phyloP scores from a whole-genome alignment of 139 green algal genomes.

The Chlorella ohadii region DNA sequence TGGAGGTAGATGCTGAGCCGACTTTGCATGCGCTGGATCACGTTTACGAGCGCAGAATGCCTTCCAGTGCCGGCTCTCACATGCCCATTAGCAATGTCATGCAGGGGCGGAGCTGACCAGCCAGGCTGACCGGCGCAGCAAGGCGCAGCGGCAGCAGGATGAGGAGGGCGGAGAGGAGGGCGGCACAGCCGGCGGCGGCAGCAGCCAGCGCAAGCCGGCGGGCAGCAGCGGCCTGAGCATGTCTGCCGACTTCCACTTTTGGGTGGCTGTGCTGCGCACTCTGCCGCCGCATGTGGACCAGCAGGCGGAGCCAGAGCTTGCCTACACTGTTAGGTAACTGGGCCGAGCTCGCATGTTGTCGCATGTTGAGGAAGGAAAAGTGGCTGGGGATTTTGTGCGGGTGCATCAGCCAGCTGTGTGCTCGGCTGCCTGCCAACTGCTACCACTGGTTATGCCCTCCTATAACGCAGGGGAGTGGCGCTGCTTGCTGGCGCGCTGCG shows the following conservation, averaged over 20 bases:
- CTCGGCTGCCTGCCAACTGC: too few species aligned
- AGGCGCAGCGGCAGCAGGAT: not conserved
- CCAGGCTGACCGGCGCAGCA: not conserved
- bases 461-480: constrained; percentile 1
- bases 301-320: not conserved
- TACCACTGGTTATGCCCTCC: not conserved
- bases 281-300: constrained; percentile 6
- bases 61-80: too few species aligned
- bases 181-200: too few species aligned
- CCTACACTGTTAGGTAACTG: not conserved
- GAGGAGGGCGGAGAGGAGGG: not conserved
- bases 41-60: too few species aligned
- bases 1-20: too few species aligned
- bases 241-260: constrained; percentile 43
- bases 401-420: too few species aligned
- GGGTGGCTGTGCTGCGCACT: constrained; percentile 15
- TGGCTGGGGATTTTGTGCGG: too few species aligned
- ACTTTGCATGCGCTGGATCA: too few species aligned
- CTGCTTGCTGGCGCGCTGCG: constrained; percentile 13
- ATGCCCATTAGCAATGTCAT: not conserved
- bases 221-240: not conserved
- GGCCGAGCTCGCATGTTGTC: not conserved
- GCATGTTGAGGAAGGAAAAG: too few species aligned
- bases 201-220: not conserved
- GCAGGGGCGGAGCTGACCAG: constrained; percentile 20